These are phyloP conservation scores for Cupressus sempervirens DNA, from an alignment of 75 land plant genomes.

Conservation along the genomic window DNA sequence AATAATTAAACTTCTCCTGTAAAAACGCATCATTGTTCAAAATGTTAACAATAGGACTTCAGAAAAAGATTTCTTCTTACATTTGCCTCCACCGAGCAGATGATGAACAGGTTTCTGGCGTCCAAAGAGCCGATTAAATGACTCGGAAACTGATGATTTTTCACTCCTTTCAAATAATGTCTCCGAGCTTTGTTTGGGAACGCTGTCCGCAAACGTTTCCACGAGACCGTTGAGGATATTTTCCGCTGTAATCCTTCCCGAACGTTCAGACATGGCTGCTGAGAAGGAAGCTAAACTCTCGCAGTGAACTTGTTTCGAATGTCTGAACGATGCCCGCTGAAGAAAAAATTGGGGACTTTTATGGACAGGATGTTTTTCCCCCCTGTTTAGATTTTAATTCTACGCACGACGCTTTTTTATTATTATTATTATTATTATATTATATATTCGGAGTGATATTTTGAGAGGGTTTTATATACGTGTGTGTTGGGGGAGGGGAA, in stretches of 20 bases:
- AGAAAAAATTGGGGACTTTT: no score
- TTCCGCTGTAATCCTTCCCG: constrained; percentile 18
- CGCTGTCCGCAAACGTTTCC: constrained; percentile 43
- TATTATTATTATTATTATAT: no score
- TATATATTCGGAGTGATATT: no score
- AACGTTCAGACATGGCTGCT: constrained; percentile 37
- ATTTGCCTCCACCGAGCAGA: constrained; percentile 80
- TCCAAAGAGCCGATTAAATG: constrained; percentile 58
- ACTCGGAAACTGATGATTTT: constrained; percentile 23
- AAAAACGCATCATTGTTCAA: not conserved
- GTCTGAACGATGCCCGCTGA: no score
- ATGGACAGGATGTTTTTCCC: no score
- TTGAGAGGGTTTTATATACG: no score
- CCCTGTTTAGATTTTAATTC: no score
- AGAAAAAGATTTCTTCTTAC: constrained; percentile 19
- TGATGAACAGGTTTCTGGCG: constrained; percentile 68
- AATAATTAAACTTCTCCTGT: not conserved
- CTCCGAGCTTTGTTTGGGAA: constrained; percentile 31
- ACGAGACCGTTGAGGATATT: constrained; percentile 27
- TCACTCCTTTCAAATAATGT: constrained; percentile 36
- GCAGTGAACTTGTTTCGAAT: no score
- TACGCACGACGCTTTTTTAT: no score
- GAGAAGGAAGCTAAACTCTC: not conserved
- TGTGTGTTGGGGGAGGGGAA: no score
- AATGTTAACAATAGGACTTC: not conserved